phyloP scores from a whole-genome alignment of 768 basidiomycete genomes.

The Cystobasidium ongulense region DNA sequence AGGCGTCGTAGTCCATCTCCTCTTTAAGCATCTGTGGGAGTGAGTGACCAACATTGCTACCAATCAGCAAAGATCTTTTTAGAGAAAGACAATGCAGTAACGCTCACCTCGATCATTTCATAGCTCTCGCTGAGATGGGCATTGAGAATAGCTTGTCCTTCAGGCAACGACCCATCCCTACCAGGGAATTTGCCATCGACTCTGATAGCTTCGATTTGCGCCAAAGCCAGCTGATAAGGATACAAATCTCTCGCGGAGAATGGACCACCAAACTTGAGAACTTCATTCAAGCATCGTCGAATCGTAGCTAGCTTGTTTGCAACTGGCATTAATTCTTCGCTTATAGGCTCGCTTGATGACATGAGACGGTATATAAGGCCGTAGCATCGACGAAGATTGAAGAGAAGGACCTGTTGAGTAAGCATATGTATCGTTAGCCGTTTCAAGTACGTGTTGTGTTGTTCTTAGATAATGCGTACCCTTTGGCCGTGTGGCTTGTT shows the following conservation, averaged over 20 bases:
- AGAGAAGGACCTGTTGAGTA: slow-evolving; percentile 66
- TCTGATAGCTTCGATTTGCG: slow-evolving; percentile 88
- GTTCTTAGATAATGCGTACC: slow-evolving; percentile 58
- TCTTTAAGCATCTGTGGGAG: slow-evolving; percentile 30
- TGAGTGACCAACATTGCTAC: no score
- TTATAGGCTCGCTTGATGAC: slow-evolving; percentile 91
- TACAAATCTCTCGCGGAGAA: slow-evolving; percentile 38
- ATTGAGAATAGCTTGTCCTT: slow-evolving; percentile 92
- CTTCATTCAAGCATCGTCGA: slow-evolving; percentile 39
- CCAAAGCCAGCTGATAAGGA: slow-evolving; percentile 46
- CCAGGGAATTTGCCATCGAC: slow-evolving; percentile 90
- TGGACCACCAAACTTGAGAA: slow-evolving; percentile 38
- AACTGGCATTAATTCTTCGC: slow-evolving; percentile 77
- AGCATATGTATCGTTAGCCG: background rate
- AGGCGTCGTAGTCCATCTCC: slow-evolving; percentile 32
- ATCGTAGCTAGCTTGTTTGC: slow-evolving; percentile 42
- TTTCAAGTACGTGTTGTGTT: background rate
- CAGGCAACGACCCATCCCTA: slow-evolving; percentile 74
- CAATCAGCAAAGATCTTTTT: background rate
- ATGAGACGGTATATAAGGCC: slow-evolving; percentile 88
- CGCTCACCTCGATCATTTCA: slow-evolving; percentile 48
- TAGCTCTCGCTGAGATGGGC: slow-evolving; percentile 94
- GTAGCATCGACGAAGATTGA: slow-evolving; percentile 86
- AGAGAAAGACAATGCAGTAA: no score
- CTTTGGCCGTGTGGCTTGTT: slow-evolving; percentile 89